Conservation (phyloP, 2,329 filamentous ascomycete genomes). For the Biscogniauxia marginata region DNA sequence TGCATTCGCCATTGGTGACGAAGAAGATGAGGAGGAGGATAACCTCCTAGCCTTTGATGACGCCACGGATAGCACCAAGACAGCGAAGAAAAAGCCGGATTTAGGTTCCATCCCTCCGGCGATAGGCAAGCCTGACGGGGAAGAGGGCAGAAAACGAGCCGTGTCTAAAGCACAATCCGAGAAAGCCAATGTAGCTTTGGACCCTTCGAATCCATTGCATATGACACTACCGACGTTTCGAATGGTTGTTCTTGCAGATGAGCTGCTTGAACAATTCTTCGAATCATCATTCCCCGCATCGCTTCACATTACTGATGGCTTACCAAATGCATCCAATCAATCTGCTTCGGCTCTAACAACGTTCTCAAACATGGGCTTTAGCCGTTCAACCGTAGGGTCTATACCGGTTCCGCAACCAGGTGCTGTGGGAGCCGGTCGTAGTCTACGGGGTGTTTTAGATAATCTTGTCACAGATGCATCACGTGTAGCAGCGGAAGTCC, state of each 20-base stretch:
- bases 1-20: conserved; percentile 73
- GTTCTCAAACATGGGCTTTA: conserved; percentile 68
- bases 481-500: conserved; percentile 89
- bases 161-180: conserved; percentile 67
- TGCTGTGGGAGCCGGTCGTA: conserved; percentile 58
- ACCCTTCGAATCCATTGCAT: conserved; percentile 88
- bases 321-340: conserved; percentile 40
- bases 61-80: conserved; percentile 41
- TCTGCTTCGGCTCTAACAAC: conserved; percentile 75
- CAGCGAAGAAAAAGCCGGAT: conserved; percentile 42
- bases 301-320: conserved; percentile 77
- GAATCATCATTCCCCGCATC: conserved; percentile 92
- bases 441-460: conserved; percentile 88
- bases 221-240: conserved; percentile 97
- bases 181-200: conserved; percentile 83
- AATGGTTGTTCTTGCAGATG: conserved; percentile 96
- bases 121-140: conserved; percentile 27
- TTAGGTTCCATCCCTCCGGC: conserved; percentile 37
- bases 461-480: conserved; percentile 98
- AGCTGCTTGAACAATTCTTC: conserved; percentile 94
- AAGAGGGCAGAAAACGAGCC: conserved; percentile 30
- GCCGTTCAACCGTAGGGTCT: conserved; percentile 41
- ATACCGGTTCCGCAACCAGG: conserved; percentile 40
- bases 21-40: conserved; percentile 46
- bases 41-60: conserved; percentile 62